phyloP scores from a whole-genome alignment of 805 yeast genomes.

The Wickerhamomyces kurtzmanii region DNA sequence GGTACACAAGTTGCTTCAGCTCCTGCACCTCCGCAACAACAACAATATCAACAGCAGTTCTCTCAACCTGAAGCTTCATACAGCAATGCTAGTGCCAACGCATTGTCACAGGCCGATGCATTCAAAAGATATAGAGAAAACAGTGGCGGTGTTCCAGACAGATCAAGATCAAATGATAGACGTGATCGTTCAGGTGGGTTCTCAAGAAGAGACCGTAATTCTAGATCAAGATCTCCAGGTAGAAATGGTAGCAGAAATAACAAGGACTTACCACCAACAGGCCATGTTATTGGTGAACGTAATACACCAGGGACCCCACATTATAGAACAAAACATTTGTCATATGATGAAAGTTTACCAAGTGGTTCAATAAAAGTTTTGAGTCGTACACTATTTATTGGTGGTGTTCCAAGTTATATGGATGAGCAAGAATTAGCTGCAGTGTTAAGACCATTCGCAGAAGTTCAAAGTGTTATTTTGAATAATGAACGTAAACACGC shows the following conservation, averaged over 20 bases:
- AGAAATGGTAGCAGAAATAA: constrained; percentile 4
- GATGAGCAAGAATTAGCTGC: constrained; percentile 62
- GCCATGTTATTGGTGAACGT: constrained; percentile 41
- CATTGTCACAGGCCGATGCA: constrained; percentile 16
- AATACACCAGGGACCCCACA: constrained; percentile 68
- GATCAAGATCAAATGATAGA: constrained; percentile 11
- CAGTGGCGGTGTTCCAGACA: constrained; percentile 12
- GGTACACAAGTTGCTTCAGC: constrained; percentile 16
- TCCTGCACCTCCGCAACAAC: constrained; percentile 9
- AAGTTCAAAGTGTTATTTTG: constrained; percentile 83
- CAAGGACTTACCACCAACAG: constrained; percentile 13
- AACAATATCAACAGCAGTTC: constrained; percentile 5
- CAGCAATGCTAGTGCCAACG: constrained; percentile 1
- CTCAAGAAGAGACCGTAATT: constrained; percentile 12
- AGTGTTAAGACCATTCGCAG: constrained; percentile 76
- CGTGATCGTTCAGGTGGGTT: constrained; percentile 9
- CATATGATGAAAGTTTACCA: constrained; percentile 62
- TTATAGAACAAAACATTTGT: constrained; percentile 65
- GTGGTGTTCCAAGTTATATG: constrained; percentile 85
- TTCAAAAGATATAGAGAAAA: constrained; percentile 14
- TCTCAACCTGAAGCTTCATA: constrained; percentile 8
- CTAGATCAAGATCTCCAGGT: constrained; percentile 19
- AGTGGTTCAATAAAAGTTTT: constrained; percentile 73
- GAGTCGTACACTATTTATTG: constrained; percentile 87
- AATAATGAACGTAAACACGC: constrained; percentile 92